Base-by-base conservation (phyloP, 177 flowering plant genomes). In the Vitis hybrid region DNA sequence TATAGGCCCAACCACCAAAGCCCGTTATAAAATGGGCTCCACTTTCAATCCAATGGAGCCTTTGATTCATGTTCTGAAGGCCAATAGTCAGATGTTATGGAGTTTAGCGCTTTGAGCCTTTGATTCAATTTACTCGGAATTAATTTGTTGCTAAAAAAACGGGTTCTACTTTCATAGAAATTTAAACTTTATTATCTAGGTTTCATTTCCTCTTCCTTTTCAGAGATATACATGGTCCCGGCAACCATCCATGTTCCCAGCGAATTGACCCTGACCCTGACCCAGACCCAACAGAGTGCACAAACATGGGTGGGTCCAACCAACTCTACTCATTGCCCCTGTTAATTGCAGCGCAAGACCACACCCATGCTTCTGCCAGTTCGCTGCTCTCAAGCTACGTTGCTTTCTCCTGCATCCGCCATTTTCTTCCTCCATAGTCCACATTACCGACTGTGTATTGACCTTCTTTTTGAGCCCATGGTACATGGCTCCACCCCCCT, bases 291-390 rank as follows among this genome's bases (percentile, higher is more conserved):
- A 53, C 68, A 58, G 16, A 19, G 3, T 13, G 51, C 10, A 13
- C 57, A 1, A 68, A 57, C 63, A 56, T 55, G 71, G 66, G 68
- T 68, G 76, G 76, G 72, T 49, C 53, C 76, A 57, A 56, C 60
- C 51, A 22, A 10, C 50, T 8, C 52, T 18, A 3, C 4, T n/a
- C 15, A n/a, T n/a, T 18, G 12, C 0, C 51, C 33, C 2, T 53
- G 59, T 29, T 55, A 14, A 10, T 29, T 29, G 49, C 22, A 26
- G 60, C 31, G 45, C 53, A 51, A 51, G 53, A 14, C 13, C 53
- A 6, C 14, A 4, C 56, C 56, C 56, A 13, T 53, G 56, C 15
- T 13, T 13, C 56, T 53, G 14, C 12, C 26, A 22, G 26, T 22
- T 14, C 53, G 22, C 22, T 21, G 22, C 22, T 21, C 22, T 21